Percentiles rank a stretch among this genome's conserved stretches.
Conservation (phyloP, 768 basidiomycete species). For the Suillus fuscotomentosus region DNA sequence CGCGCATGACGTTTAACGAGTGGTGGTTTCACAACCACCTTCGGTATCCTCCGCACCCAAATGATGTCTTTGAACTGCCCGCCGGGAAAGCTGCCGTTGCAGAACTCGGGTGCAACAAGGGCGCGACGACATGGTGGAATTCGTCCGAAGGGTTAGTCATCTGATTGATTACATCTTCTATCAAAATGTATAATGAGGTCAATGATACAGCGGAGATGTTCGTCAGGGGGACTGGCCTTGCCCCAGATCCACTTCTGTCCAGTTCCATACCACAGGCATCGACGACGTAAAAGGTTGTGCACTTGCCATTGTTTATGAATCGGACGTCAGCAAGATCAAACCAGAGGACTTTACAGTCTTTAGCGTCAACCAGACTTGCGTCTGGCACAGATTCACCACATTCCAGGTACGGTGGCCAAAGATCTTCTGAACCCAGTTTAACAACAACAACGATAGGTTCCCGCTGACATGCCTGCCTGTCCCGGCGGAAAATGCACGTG, state of each 20-base stretch:
- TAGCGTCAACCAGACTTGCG: slow-evolving; percentile 42
- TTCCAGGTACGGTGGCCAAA: slow-evolving; percentile 37
- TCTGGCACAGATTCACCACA: slow-evolving; percentile 38
- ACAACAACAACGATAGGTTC: slow-evolving; percentile 37
- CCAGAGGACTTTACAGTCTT: slow-evolving; percentile 45
- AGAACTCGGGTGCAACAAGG: slow-evolving; percentile 34
- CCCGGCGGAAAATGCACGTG: slow-evolving; percentile 43
- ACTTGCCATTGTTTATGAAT: slow-evolving; percentile 44
- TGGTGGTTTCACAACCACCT: slow-evolving; percentile 42
- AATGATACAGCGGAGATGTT: slow-evolving; percentile 19
- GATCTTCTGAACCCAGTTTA: slow-evolving; percentile 35
- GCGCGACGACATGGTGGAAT: slow-evolving; percentile 23
- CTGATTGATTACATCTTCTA: not conserved
- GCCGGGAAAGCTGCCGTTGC: slow-evolving; percentile 21
- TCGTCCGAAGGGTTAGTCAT: slow-evolving; percentile 17
- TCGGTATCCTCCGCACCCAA: slow-evolving; percentile 27
- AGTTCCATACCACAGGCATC: slow-evolving; percentile 30
- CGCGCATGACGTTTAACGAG: slow-evolving; percentile 25
- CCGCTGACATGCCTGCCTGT: slow-evolving; percentile 42
- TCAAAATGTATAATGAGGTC: not conserved
- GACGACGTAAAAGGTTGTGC: slow-evolving; percentile 36
- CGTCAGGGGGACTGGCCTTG: slow-evolving; percentile 23
- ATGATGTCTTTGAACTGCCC: slow-evolving; percentile 31
- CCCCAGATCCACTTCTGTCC: slow-evolving; percentile 12
- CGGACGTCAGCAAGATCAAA: slow-evolving; percentile 31